Evolutionary conservation across 2,329 filamentous ascomycete species (phyloP), one percentile per base, ranked within the genome.

Genomic region (Ophiostoma sp.): DNA sequence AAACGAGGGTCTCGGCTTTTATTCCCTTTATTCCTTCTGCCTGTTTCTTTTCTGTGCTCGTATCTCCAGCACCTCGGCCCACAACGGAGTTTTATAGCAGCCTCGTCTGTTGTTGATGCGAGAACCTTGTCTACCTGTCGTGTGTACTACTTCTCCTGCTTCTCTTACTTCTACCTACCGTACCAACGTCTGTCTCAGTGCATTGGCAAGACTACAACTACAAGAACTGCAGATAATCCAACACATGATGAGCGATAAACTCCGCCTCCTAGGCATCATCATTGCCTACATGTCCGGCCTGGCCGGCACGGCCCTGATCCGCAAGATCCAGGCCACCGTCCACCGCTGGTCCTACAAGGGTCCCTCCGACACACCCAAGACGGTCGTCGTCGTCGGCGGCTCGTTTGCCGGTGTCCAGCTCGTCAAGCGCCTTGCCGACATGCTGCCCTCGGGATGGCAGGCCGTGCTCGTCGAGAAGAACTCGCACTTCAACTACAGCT

Each of bases 401-500:
- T 86, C 84, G 0, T 87, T 86, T 72, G 84, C 83, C 0, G 86
- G 86, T 2, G 80, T 81, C 70, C 78, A 82, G 62, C 79, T 81
- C 5, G 81, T 81, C 0, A 78, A 78, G n/a, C 76, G 79, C 9
- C 79, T 88, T 4, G 78, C 81, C n/a, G 75, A 78, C 36, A 77
- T 79, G 4, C 75, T 88, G 0, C 82, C 84, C 0, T 78, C 80
- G 0, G 76, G 80, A 45, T 86, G 82, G 74, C 79, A 80, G 4
- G 81, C 87, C 4, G 76, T 88, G 0, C 76, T 88, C 3, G 74
- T 89, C 41, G 86, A 89, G 74, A 83, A 82, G 63, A 85, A 86
- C 73, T 82, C 80, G 3, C 85, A 88, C 74, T 85, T 88, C 74
- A 82, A 88, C 71, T 87, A 84, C 72, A 83, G 84, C 0, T 89